Base-by-base conservation (phyloP, 176 grass and related monocot genomes). In the Eleusine indica region DNA sequence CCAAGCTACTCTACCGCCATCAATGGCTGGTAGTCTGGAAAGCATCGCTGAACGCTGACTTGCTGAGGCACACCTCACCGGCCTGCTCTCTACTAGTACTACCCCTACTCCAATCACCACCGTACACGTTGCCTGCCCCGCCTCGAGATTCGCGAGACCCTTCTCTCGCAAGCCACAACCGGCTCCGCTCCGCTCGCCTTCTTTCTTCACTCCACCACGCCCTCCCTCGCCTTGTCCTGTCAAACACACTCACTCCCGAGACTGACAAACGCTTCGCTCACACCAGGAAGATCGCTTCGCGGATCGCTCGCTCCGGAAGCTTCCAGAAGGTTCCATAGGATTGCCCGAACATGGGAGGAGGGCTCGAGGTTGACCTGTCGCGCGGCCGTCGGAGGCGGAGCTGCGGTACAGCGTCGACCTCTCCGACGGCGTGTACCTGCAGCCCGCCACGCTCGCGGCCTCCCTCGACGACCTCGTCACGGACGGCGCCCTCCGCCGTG, bases 351-450 rank as follows among this genome's bases (percentile, higher is more conserved):
- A 58, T 75, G 52, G 73, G 35, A 19, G 51, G 73, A 56, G 73
- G 73, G 32, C 73, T 75, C 1, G 52, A 75, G 30, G 8, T 6
- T 3, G 73, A 40, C 51, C 73, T 75, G 52, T 58, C 73, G 7
- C 73, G 14, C 25, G 73, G 52, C 9, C 6, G 5, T 8, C 22
- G 70, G 16, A 17, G 32, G 16, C 49, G 17, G 51, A 39, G 17
- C 48, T 21, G 49, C 79, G 38, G 80, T 39, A 75, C 51, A 1
- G 52, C 32, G 4, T 75, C 73, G 2, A 77, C 7, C 82, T 94
- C 29, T 94, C 91, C 29, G 88, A 94, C 39, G 91, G 91, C 13
- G 48, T 41, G 4, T 74, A 93, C 73, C 80, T 71, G 77, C 91
- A 88, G 61, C 91, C 83, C 81, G 81, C 78, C 28, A 86, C 78